Evolutionary conservation across 257 asterid species (phyloP).

Genomic region (Gentiana macrophylla): DNA sequence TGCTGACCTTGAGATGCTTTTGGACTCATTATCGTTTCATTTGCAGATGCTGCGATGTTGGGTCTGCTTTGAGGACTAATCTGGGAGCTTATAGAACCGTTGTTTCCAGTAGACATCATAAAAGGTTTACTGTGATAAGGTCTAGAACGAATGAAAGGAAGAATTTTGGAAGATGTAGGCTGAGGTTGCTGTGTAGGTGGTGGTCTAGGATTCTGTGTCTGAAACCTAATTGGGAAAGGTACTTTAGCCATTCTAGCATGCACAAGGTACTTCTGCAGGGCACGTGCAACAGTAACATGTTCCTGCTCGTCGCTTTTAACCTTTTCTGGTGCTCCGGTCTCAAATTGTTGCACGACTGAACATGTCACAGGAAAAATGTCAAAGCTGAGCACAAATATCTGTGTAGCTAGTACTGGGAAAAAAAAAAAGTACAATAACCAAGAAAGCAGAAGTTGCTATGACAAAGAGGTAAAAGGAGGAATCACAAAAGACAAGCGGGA

Average conservation of each 20-base stretch:
- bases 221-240: conserved; percentile 76
- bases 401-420: too few species aligned
- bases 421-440: too few species aligned
- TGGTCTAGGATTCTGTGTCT: conserved; percentile 45
- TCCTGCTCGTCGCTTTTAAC: conserved; percentile 75
- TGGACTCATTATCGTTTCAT: conserved; percentile 1
- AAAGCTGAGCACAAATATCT: conserved; percentile 6
- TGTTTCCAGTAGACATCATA: not conserved
- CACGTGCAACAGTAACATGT: conserved; percentile 88
- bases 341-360: conserved; percentile 76
- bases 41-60: conserved; percentile 3
- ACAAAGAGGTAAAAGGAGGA: too few species aligned
- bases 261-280: conserved; percentile 60
- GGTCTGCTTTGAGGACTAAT: conserved; percentile 27
- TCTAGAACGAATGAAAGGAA: conserved; percentile 77
- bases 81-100: conserved; percentile 12
- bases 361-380: conserved; percentile 13
- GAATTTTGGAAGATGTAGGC: conserved; percentile 71
- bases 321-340: conserved; percentile 42
- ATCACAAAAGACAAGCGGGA: too few species aligned
- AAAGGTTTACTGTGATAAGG: conserved; percentile 45
- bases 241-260: conserved; percentile 53
- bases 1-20: too few species aligned
- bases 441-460: too few species aligned
- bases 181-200: conserved; percentile 43